phyloP scores from a whole-genome alignment of 257 asterid species.

The Leonotis leonurus region DNA sequence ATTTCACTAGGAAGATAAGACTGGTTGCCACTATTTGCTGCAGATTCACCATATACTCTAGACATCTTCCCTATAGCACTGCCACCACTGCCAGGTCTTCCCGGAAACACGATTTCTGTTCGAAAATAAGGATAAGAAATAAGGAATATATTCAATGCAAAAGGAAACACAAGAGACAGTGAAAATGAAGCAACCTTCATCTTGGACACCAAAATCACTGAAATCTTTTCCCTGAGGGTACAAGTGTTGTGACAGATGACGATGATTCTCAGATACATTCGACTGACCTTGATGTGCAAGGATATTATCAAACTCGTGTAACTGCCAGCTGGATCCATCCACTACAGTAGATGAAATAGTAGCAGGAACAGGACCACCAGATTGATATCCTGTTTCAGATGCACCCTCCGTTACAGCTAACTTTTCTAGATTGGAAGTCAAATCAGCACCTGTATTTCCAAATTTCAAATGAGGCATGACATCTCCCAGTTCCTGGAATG shows the following conservation, averaged over 20 bases:
- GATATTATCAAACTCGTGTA: slow-evolving; percentile 48
- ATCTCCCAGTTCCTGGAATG: slow-evolving; percentile 80
- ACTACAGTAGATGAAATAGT: slow-evolving; percentile 27
- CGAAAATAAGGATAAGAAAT: background rate
- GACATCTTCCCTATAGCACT: slow-evolving; percentile 41
- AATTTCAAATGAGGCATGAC: slow-evolving; percentile 82
- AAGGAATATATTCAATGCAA: too few species aligned
- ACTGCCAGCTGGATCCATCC: slow-evolving; percentile 46
- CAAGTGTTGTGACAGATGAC: slow-evolving; percentile 36
- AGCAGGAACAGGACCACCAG: slow-evolving; percentile 42
- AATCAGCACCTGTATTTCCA: slow-evolving; percentile 26
- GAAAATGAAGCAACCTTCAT: slow-evolving; percentile 55
- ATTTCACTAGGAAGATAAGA: slow-evolving; percentile 30
- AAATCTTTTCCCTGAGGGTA: slow-evolving; percentile 41
- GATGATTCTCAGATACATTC: slow-evolving; percentile 40
- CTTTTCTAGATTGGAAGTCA: slow-evolving; percentile 38
- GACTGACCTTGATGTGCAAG: slow-evolving; percentile 35
- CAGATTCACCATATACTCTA: slow-evolving; percentile 35
- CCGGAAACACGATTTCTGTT: slow-evolving; percentile 78
- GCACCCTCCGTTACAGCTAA: slow-evolving; percentile 35
- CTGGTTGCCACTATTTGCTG: slow-evolving; percentile 31
- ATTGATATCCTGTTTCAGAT: slow-evolving; percentile 29
- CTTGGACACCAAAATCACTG: slow-evolving; percentile 47
- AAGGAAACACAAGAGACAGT: too few species aligned
- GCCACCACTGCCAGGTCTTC: slow-evolving; percentile 75